Base-by-base conservation (phyloP, 2,329 filamentous ascomycete species). In the Claviceps citrina region DNA sequence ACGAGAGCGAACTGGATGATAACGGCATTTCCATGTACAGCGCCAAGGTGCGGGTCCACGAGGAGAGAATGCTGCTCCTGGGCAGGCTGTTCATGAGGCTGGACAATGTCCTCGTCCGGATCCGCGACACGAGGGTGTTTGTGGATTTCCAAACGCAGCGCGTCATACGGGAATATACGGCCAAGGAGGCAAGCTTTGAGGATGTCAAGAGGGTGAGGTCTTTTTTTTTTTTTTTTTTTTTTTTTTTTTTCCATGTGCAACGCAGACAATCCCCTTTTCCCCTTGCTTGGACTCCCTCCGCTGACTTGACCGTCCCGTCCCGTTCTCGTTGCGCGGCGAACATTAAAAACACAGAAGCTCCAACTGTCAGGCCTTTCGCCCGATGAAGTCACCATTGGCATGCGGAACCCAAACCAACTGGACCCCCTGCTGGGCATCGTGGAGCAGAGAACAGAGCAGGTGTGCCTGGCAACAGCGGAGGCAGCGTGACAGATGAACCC, bases 1-100 rank as follows among this genome's bases (percentile, higher is more conserved):
- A 93, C 59, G 91, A 98, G 65, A 93, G 93, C 63, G 91, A 98
- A 66, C 73, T 98, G 35, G 91, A 94, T 44, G 91, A 98, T 60
- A 98, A 98, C 55, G 91, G 91, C 45, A 91, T 96, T 50, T 84
- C 85, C 24, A 72, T 95, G 56, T 69, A 93, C 43, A 93, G 80
- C 46, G 85, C 82, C 61, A 98, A 98, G 67, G 67, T 96, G 38
- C 73, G 91, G 44, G 89, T 96, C 42, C 95, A 96, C 79, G 84
- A 87, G 41, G 76, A 80, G 51, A 71, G 91, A 41, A 77, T 98
- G 62, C 70, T 98, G 41, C 67, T 98, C 44, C 72, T 98, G 3
- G 77, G 76, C 48, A 73, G 91, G 19, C 79, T 95, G 56, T 98
- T 94, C 60, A 84, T 98, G 80, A 73, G 91, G 43, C 67, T 98